Evolutionary conservation across 306 rosid genomes (phyloP).

Genomic region (Hippophae rhamnoides): DNA sequence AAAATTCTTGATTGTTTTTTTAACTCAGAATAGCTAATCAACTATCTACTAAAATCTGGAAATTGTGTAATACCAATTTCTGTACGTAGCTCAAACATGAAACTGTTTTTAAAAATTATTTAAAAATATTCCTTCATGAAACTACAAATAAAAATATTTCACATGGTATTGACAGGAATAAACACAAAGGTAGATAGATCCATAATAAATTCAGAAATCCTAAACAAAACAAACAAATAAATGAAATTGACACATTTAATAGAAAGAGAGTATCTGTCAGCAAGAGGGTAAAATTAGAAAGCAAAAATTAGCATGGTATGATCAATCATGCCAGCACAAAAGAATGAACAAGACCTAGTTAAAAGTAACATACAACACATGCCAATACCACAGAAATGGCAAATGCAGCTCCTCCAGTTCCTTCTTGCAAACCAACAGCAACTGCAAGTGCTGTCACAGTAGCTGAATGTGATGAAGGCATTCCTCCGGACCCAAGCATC

Average conservation of each 20-base stretch:
- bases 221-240: no score
- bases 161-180: no score
- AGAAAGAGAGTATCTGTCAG: neutral
- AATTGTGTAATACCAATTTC: no score
- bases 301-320: neutral
- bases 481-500: constrained; percentile 49
- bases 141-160: no score
- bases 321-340: constrained; percentile 12
- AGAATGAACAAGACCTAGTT: constrained; percentile 38
- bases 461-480: constrained; percentile 45
- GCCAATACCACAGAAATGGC: constrained; percentile 42
- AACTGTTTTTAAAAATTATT: no score
- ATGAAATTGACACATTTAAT: no score
- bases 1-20: neutral
- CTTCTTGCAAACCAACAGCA: constrained; percentile 33
- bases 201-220: no score
- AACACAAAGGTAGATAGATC: no score
- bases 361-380: constrained; percentile 39
- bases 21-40: no score
- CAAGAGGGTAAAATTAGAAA: neutral
- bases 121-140: no score
- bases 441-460: constrained; percentile 35
- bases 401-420: constrained; percentile 34
- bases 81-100: no score
- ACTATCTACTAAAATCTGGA: no score